phyloP scores from a whole-genome alignment of 2,329 filamentous ascomycete genomes.

The Arthrinium phaeospermum region DNA sequence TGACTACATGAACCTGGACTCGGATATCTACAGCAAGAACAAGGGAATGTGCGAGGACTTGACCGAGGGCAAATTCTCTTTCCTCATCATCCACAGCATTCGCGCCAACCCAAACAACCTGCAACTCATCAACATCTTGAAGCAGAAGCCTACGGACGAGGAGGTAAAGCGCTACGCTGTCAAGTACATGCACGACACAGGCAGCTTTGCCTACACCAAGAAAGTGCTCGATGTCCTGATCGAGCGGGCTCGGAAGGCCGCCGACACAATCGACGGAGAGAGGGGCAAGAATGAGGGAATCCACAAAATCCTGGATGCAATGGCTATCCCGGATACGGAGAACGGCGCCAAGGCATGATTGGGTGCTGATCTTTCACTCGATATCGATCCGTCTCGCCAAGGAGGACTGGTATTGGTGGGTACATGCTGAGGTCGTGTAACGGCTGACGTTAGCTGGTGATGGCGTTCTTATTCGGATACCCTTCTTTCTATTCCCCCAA shows the following conservation, averaged over 20 bases:
- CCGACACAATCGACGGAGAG: conserved; percentile 68
- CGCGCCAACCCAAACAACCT: conserved; percentile 74
- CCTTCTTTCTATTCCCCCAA: conserved; percentile 20
- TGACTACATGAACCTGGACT: conserved; percentile 89
- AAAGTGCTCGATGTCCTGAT: conserved; percentile 69
- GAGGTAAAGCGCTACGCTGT: conserved; percentile 93
- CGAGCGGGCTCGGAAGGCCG: conserved; percentile 65
- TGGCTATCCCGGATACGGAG: conserved; percentile 44
- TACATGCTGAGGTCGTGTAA: not conserved
- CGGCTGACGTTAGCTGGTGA: conserved; percentile 5
- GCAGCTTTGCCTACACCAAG: conserved; percentile 86
- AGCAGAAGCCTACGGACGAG: conserved; percentile 84
- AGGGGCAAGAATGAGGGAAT: conserved; percentile 62
- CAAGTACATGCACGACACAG: conserved; percentile 86
- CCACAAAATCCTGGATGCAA: conserved; percentile 71
- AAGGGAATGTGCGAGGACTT: conserved; percentile 96
- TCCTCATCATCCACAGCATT: conserved; percentile 93
- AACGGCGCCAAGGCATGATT: not conserved
- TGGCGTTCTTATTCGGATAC: conserved; percentile 23
- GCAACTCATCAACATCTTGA: conserved; percentile 89
- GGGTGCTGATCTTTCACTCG: not conserved
- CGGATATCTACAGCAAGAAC: conserved; percentile 78
- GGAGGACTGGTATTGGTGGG: not conserved
- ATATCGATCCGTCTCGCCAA: not conserved
- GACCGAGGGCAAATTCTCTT: conserved; percentile 96